Conservation (phyloP, 2,329 filamentous ascomycete species). For the Raffaelea ambrosiae region DNA sequence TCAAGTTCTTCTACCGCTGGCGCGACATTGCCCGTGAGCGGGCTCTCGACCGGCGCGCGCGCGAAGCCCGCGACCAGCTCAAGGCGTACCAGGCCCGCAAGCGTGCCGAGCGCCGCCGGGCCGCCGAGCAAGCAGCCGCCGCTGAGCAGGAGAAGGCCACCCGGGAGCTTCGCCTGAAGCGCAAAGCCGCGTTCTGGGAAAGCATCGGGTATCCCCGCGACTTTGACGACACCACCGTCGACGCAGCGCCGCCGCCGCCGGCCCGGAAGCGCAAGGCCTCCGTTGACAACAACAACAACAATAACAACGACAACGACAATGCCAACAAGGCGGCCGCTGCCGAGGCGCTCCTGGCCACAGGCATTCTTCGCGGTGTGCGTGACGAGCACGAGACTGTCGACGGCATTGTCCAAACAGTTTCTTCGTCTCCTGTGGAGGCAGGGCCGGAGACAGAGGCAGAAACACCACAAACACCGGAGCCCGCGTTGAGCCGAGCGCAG, state of each 20-base stretch:
- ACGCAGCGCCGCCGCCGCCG: no score
- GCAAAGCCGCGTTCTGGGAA: slow-evolving; percentile 12
- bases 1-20: slow-evolving; percentile 52
- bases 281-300: background rate
- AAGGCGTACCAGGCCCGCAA: slow-evolving; percentile 26
- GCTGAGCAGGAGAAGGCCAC: slow-evolving; percentile 16
- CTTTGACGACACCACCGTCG: slow-evolving; percentile 2
- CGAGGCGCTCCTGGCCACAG: slow-evolving; percentile 30
- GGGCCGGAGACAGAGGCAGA: background rate
- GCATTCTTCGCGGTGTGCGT: slow-evolving; percentile 30
- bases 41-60: slow-evolving; percentile 40
- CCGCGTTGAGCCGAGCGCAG: background rate
- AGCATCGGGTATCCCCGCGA: slow-evolving; percentile 12
- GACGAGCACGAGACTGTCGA: slow-evolving; percentile 27
- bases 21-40: slow-evolving; percentile 38
- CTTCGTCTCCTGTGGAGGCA: slow-evolving; percentile 8
- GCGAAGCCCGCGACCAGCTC: slow-evolving; percentile 41
- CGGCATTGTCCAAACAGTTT: slow-evolving; percentile 22
- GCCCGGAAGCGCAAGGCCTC: slow-evolving; percentile 8
- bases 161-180: slow-evolving; percentile 13
- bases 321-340: slow-evolving; percentile 24
- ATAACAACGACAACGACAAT: slow-evolving; percentile 13
- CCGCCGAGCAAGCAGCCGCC: slow-evolving; percentile 27
- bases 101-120: slow-evolving; percentile 18
- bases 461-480: background rate